A percentile compares a stretch with the other conserved stretches of the same genome.
phyloP scores from a whole-genome alignment of 1,284 basidiomycete genomes.

The Sanghuangporus sanghuang region DNA sequence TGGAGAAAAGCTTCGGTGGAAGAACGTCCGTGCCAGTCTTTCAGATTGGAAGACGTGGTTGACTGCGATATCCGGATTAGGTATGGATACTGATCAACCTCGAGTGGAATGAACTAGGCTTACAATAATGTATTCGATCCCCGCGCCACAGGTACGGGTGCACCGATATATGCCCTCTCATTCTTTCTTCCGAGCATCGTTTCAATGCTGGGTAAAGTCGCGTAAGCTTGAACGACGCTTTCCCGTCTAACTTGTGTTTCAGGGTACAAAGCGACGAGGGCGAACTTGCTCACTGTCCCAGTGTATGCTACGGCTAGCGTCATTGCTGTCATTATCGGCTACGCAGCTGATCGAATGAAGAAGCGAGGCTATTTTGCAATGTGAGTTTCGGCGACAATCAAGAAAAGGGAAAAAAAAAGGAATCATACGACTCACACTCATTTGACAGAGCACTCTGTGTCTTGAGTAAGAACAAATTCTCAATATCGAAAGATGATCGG shows the following conservation, averaged over 20 bases:
- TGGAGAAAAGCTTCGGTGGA: slow-evolving; percentile 56
- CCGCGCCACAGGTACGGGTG: slow-evolving; percentile 41
- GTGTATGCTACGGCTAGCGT: slow-evolving; percentile 66
- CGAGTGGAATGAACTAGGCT: neutral
- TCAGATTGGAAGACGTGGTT: slow-evolving; percentile 73
- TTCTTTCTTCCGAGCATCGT: slow-evolving; percentile 72
- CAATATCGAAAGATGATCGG: neutral
- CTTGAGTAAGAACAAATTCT: slow-evolving; percentile 29
- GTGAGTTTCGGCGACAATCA: slow-evolving; percentile 31
- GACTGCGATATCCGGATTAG: slow-evolving; percentile 37
- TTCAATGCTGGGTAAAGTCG: slow-evolving; percentile 41
- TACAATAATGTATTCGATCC: slow-evolving; percentile 35
- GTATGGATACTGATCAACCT: slow-evolving; percentile 8
- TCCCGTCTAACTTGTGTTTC: slow-evolving; percentile 13
- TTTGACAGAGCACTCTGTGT: slow-evolving; percentile 28
- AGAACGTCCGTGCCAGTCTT: slow-evolving; percentile 56
- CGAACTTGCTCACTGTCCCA: slow-evolving; percentile 67
- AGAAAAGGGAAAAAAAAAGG: neutral
- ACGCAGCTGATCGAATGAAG: slow-evolving; percentile 53
- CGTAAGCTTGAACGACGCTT: neutral
- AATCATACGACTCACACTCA: neutral
- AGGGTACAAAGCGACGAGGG: slow-evolving; percentile 64
- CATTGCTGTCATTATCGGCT: slow-evolving; percentile 58
- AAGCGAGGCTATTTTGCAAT: slow-evolving; percentile 57
- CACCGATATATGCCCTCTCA: slow-evolving; percentile 67